Conservation (phyloP, 257 asterid species). For the Solanum raphanifolium region DNA sequence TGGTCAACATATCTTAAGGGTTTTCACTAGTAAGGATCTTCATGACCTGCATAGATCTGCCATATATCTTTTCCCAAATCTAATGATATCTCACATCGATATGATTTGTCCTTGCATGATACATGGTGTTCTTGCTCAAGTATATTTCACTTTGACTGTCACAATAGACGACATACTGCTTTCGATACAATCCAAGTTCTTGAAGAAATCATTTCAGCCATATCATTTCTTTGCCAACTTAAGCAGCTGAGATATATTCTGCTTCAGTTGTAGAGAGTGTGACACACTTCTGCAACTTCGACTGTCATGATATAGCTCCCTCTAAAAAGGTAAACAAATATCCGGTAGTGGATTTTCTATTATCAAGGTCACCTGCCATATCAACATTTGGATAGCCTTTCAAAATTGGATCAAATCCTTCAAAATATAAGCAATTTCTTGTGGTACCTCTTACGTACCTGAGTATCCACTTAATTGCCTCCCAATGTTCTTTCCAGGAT, state of each 20-base stretch:
- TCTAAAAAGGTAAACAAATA: no score
- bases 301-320: not conserved
- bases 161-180: not conserved
- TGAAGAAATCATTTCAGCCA: not conserved
- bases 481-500: not conserved
- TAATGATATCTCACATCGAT: no score
- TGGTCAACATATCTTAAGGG: no score
- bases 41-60: no score
- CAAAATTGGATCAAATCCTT: not conserved
- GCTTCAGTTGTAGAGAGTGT: not conserved
- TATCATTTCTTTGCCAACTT: not conserved
- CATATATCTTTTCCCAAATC: no score
- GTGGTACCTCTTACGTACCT: not conserved
- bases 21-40: no score
- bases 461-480: not conserved
- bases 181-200: not conserved
- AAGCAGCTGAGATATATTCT: not conserved
- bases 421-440: no score
- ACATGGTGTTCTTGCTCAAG: not conserved
- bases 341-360: no score
- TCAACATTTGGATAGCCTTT: not conserved
- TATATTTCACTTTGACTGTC: not conserved
- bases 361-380: not conserved
- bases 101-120: not conserved
- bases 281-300: not conserved